Evolutionary conservation across 2,329 filamentous ascomycete species (phyloP), one percentile per base, ranked within the genome.

Genomic region (Podosphaera fusca): DNA sequence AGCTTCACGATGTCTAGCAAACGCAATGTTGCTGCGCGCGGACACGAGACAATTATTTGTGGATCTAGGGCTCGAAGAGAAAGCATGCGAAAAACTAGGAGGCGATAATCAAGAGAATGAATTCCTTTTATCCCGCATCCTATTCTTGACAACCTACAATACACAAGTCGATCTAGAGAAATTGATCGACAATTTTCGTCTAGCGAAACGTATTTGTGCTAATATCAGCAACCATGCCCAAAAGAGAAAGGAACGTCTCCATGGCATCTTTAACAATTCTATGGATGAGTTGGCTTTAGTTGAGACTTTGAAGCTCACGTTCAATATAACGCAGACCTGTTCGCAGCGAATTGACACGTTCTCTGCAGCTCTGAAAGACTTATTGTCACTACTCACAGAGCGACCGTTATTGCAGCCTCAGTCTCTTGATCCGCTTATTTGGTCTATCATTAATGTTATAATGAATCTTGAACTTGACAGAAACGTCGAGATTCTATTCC

Each of bases 231-330:
- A 82, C 3, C 89, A 95, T 70, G 78, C 78, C 4, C 77, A 75
- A 60, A 69, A 72, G 63, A 78, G 76, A 60, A 57, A 62, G 12
- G 64, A 66, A 56, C 59, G 62, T 52, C 64, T 64, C 55, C 63
- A 64, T 42, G 56, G 59, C 21, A 64, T 62, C 53, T 63, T 63
- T n/a, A 51, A 62, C 7, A 71, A 78, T 47, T 76, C 78, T 0
- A 85, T 89, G 75, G 80, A 84, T 61, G 80, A 84, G 58, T 80
- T 90, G 79, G 87, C 89, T 0, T 74, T 96, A 42, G 75, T 75
- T 7, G 90, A 96, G 68, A 90, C 85, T 0, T 72, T 92, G 55
- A 95, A 94, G 66, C 75, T 96, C 46, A 71, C 94, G 55, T 96
- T 94, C 74, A 95, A 95, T 68, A 74, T 95, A 56, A 85, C 84